Evolutionary conservation across 305 asterid genomes (phyloP).

Genomic region (Fraxinus velutina): DNA sequence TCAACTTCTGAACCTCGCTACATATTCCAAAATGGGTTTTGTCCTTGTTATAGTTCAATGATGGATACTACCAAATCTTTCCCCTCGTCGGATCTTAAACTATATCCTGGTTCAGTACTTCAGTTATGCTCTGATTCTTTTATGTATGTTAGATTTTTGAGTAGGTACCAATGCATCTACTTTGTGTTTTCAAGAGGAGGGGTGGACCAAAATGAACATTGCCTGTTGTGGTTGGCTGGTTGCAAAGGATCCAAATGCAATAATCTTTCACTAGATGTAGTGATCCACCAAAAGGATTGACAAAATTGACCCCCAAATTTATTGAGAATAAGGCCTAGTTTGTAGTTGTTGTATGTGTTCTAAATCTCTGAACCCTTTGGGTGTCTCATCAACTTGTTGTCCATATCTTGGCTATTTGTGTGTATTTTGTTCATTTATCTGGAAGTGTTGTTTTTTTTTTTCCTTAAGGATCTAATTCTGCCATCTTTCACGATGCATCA

Average conservation of each 20-base stretch:
- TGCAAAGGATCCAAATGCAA: neutral
- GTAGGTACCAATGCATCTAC: neutral
- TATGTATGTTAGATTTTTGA: neutral
- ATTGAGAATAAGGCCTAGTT: neutral
- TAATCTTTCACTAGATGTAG: neutral
- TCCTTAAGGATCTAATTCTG: constrained; percentile 23
- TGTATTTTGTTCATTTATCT: constrained; percentile 4
- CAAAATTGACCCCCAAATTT: neutral
- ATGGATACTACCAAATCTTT: neutral
- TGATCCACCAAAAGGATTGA: neutral
- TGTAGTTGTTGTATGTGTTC: neutral
- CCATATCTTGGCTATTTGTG: constrained; percentile 10
- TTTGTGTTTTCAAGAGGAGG: neutral
- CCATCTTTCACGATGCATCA: constrained; percentile 23
- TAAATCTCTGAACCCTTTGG: constrained; percentile 11
- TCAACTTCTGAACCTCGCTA: neutral
- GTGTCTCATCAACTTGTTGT: constrained; percentile 2
- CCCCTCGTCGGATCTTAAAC: neutral
- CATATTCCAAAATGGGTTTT: neutral
- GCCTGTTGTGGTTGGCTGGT: neutral
- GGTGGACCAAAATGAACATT: neutral
- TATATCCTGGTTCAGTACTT: neutral
- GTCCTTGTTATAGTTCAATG: neutral
- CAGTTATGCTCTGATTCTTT: neutral
- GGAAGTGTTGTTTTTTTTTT: neutral